phyloP scores from a whole-genome alignment of 768 basidiomycete genomes.

The Lactarius akahatsu region DNA sequence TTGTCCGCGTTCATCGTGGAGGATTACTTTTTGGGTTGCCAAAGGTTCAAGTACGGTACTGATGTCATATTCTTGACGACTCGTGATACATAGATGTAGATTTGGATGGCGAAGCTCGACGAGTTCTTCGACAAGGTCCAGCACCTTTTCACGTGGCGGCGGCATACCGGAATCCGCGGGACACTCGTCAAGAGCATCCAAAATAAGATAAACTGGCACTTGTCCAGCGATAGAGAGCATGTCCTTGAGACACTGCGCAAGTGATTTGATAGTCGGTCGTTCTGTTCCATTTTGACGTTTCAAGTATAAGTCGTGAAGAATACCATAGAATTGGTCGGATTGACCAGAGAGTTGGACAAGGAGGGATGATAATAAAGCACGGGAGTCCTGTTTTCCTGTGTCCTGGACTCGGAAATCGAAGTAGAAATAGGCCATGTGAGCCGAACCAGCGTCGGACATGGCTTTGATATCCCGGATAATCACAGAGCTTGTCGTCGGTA shows the following conservation, averaged over 20 bases:
- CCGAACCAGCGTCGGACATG: not conserved
- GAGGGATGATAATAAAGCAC: not conserved
- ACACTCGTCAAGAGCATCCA: conserved; percentile 1
- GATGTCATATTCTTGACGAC: not conserved
- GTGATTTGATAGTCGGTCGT: not conserved
- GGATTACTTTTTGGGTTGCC: not conserved
- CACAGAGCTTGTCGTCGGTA: not conserved
- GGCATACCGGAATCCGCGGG: not conserved
- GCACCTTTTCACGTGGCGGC: not conserved
- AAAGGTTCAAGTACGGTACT: not conserved
- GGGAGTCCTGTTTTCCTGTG: not conserved
- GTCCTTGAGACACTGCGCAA: not conserved
- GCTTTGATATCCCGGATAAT: not conserved
- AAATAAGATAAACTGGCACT: not conserved
- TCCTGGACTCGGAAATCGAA: not conserved
- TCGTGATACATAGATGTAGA: not conserved
- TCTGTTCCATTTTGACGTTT: not conserved
- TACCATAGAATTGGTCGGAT: not conserved
- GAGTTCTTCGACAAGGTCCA: not conserved
- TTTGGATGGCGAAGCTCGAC: not conserved
- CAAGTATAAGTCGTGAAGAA: not conserved
- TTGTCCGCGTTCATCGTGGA: not conserved
- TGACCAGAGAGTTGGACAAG: not conserved
- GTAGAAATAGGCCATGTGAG: not conserved
- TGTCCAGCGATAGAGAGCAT: not conserved